phyloP scores from a whole-genome alignment of 495 filamentous ascomycete genomes.

The Rhizodiscina lignyota region DNA sequence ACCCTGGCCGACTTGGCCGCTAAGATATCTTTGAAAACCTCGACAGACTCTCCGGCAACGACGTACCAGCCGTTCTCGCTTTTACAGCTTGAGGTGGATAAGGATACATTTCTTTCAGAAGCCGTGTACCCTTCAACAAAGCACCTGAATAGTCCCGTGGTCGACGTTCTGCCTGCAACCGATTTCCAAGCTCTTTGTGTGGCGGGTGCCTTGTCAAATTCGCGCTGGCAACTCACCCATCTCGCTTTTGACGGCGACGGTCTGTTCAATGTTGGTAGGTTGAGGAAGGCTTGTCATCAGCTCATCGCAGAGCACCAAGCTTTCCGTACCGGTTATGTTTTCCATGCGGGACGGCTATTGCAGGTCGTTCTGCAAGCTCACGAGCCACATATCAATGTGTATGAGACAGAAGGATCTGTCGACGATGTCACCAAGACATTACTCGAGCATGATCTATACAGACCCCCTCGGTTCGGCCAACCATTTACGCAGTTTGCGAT shows the following conservation, averaged over 20 bases:
- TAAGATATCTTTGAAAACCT: too few relatives aligned
- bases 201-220: constrained; percentile 35
- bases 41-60: too few relatives aligned
- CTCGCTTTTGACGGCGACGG: constrained; percentile 18
- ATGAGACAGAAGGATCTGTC: constrained; percentile 34
- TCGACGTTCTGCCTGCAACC: constrained; percentile 41
- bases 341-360: constrained; percentile 35
- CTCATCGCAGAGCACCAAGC: constrained; percentile 35
- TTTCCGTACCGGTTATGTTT: constrained; percentile 52
- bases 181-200: constrained; percentile 50
- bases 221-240: constrained; percentile 29
- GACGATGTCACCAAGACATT: constrained; percentile 33
- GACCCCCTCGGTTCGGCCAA: constrained; percentile 37
- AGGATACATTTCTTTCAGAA: constrained; percentile 1
- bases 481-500: constrained; percentile 47
- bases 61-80: constrained; percentile 1
- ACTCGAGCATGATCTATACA: constrained; percentile 31
- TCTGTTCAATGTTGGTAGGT: too few relatives aligned
- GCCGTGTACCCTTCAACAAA: constrained; percentile 1
- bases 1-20: constrained; percentile 32
- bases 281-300: constrained; percentile 28
- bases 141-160: constrained; percentile 17
- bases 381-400: constrained; percentile 31
- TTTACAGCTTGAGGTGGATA: constrained; percentile 1
- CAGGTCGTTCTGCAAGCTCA: constrained; percentile 45